These are phyloP conservation scores for Pseudodiploospora longispora DNA, from an alignment of 2,329 filamentous ascomycete genomes.

Conservation along the genomic window DNA sequence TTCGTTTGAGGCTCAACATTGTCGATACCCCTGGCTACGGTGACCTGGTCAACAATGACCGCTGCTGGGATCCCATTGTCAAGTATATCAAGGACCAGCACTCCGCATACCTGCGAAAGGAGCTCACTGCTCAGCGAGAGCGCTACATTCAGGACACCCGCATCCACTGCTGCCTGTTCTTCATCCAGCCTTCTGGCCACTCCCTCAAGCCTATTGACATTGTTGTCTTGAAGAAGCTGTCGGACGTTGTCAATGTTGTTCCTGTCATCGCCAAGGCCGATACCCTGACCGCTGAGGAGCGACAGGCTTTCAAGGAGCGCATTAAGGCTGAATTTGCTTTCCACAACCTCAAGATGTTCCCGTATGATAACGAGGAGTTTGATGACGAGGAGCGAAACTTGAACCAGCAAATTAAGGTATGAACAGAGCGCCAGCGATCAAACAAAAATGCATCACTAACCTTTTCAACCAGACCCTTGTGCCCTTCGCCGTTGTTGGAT, in stretches of 20 bases:
- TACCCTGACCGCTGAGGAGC: constrained; percentile 90
- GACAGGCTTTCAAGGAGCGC: constrained; percentile 92
- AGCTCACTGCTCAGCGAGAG: constrained; percentile 97
- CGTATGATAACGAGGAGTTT: constrained; percentile 98
- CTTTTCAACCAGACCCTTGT: constrained; percentile 64
- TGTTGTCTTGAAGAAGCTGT: constrained; percentile 98
- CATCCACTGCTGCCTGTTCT: constrained; percentile 99
- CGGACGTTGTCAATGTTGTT: constrained; percentile 97
- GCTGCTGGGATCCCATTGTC: constrained; percentile 99
- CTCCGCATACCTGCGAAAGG: constrained; percentile 97
- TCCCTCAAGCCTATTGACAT: constrained; percentile 99
- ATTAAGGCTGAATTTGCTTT: constrained; percentile 99
- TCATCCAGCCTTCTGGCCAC: constrained; percentile 97
- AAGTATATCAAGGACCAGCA: constrained; percentile 99
- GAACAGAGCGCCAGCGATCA: constrained; percentile 11
- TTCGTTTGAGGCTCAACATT: constrained; percentile 94
- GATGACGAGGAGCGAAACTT: constrained; percentile 91
- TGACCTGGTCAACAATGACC: constrained; percentile 98
- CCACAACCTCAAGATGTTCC: constrained; percentile 99
- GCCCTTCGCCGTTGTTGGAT: constrained; percentile 95
- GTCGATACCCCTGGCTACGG: constrained; percentile 98
- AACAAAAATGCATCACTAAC: constrained; percentile 1
- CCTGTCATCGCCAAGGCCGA: constrained; percentile 98
- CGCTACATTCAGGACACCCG: constrained; percentile 98
- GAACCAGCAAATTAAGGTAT: constrained; percentile 94